phyloP scores from a whole-genome alignment of 106 monocot genomes.

The Apostasia shenzhenica region DNA sequence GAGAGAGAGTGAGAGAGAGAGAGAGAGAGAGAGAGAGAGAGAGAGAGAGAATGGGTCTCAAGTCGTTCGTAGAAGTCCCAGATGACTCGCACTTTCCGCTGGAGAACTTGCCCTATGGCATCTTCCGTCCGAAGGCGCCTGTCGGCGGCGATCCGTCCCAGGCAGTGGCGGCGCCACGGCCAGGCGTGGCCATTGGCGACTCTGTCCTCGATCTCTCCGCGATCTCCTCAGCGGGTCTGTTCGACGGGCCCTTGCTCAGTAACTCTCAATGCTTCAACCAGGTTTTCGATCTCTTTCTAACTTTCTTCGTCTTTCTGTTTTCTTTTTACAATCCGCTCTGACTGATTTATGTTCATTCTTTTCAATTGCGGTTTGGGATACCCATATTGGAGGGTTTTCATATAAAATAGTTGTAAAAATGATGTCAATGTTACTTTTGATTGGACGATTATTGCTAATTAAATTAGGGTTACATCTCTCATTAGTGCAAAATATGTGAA shows the following conservation, averaged over 20 bases:
- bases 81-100: constrained; percentile 82
- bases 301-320: not conserved
- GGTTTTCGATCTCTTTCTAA: constrained; percentile 25
- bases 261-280: constrained; percentile 70
- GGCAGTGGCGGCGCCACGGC: constrained; percentile 21
- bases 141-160: not conserved
- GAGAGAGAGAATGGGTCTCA: constrained; percentile 26
- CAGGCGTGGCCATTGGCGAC: constrained; percentile 91
- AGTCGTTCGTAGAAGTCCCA: constrained; percentile 74
- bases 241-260: constrained; percentile 70
- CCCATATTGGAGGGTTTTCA: no score
- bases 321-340: not conserved
- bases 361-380: not conserved
- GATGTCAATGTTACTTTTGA: no score
- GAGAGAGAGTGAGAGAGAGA: constrained; percentile 1
- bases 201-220: constrained; percentile 80
- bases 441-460: no score
- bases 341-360: not conserved
- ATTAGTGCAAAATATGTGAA: no score
- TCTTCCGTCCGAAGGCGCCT: constrained; percentile 47
- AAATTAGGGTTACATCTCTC: no score
- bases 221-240: constrained; percentile 71
- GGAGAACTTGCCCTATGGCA: constrained; percentile 94
- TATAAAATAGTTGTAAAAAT: no score
- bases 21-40: not conserved